Base-by-base conservation (phyloP, 345 rosid species). In the Cardamine occulta region DNA sequence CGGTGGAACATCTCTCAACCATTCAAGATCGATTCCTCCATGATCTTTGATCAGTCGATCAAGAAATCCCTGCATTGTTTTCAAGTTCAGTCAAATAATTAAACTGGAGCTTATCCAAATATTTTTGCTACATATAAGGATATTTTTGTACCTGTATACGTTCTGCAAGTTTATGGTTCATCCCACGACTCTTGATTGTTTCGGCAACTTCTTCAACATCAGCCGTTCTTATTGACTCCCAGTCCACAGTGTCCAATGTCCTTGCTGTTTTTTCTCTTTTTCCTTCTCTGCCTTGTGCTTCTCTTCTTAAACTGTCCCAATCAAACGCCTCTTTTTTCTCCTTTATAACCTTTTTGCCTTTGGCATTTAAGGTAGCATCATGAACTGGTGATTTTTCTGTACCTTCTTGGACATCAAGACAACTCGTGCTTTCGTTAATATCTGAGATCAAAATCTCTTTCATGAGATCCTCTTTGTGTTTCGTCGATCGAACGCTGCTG, bases 1-100 rank as follows among this genome's bases (percentile, higher is more conserved):
- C 0, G 98, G 96, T n/a, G 98, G 93, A 66, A 91, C 87, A 39
- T 91, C 96, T 78, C 97, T 88, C 79, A 96, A 74, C 99, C 99
- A 93, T 87, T 96, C 99, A 23, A 96, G 87, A 80, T 96, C 91
- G 24, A 86, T 55, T 80, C 89, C 85, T 71, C 85, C 96, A 72
- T 93, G 99, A 32, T 93, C 96, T 40, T 37, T 80, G 24, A 85
- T 82, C 65, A 93, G 62, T 44, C 98, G 85, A 68, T 91, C 70
- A 48, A 96, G 94, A 76, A 96, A 96, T 60, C 74, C 97, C 99
- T 96, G 88, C 85, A 81, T 37, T 65, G 10, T 71, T 80, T 59
- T 72, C 51, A 70, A 60, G 35, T 51, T 70, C 69, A 74, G 24
- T 69, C 63, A 76, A 24, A 70, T 13, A 14, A 14, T 49, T 17